Base-by-base conservation (phyloP, 2,329 filamentous ascomycete genomes). In the Intubia oerlemansii region DNA sequence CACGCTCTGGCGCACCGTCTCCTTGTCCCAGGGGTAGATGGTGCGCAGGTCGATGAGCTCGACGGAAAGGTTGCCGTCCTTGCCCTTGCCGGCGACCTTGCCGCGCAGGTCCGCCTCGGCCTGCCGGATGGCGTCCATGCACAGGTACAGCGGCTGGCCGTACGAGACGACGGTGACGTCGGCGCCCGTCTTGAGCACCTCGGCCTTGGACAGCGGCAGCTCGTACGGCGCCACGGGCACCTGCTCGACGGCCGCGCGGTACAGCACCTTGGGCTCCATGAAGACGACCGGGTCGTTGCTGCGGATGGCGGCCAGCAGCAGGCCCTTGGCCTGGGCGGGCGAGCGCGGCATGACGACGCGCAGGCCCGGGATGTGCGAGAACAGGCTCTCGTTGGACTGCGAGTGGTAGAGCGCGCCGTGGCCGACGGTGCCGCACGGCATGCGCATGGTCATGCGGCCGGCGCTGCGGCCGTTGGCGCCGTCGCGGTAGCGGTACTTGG, bases 211-310 rank as follows among this genome's bases (percentile, higher is more conserved):
- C 9, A 93, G 58, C 0, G 82, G 81, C 10, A 93, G 61, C n/a
- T 71, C 69, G 47, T 88, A 93, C 4, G 77, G 56, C 14, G 69
- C 74, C 1, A 71, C 66, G 1, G 84, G 84, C 1, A 93, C 84
- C 47, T 92, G 79, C 49, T 93, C 84, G 17, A 91, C 79, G 0
- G 84, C 79, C 0, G 84, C 82, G 13, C 84, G 73, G 49, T 93
- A 93, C 10, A 93, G 57, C 26, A 88, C 78, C 54, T 93, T 93
- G 25, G 84, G 84, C 47, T 93, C 84, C 72, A 93, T 72, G 50
- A 93, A 91, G 30, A 93, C 58, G 36, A 85, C 80, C 0, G 84
- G 84, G 47, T 93, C 84, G 36, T 81, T 79, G 62, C 69, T 53
- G 55, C 67, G 68, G 30, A 91, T 81, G 1, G 75, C 65, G 4